Evolutionary conservation across 2,329 filamentous ascomycete genomes (phyloP).

Genomic region (Fusarium lateritium): DNA sequence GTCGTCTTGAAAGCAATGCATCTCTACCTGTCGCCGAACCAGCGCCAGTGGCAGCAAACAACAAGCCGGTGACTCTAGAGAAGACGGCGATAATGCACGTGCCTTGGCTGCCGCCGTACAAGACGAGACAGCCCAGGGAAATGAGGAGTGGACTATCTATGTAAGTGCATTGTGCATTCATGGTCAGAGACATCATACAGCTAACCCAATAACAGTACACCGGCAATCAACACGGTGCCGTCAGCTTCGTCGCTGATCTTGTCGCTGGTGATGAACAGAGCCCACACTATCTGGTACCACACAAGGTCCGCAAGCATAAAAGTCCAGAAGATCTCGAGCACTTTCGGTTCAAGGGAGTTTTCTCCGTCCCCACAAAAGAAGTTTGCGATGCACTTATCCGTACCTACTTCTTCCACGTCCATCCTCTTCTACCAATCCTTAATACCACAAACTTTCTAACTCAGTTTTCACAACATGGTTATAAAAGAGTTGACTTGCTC

Average conservation of each 20-base stretch:
- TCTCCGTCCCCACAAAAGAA: constrained; percentile 29
- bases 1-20: not conserved
- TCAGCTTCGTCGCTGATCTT: constrained; percentile 1
- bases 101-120: not conserved
- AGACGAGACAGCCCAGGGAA: not conserved
- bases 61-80: not conserved
- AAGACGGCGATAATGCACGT: not conserved
- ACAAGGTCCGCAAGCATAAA: constrained; percentile 14
- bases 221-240: not conserved
- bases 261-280: not conserved
- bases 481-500: constrained; percentile 34
- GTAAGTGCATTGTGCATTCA: not conserved
- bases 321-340: constrained; percentile 27
- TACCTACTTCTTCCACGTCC: constrained; percentile 47
- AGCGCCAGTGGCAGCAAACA: not conserved
- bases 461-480: constrained; percentile 30
- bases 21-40: not conserved
- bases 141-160: not conserved
- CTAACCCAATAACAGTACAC: not conserved
- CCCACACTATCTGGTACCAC: constrained; percentile 25
- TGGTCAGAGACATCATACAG: too few species aligned
- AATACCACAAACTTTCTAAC: constrained; percentile 41
- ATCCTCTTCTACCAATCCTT: constrained; percentile 45
- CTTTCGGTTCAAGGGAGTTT: constrained; percentile 34
- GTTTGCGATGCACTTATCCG: constrained; percentile 35